A percentile compares a stretch with the other conserved stretches of the same genome.
These are phyloP conservation scores for Tulasnella sp. DNA, from an alignment of 768 basidiomycete species.

Conservation along the genomic window DNA sequence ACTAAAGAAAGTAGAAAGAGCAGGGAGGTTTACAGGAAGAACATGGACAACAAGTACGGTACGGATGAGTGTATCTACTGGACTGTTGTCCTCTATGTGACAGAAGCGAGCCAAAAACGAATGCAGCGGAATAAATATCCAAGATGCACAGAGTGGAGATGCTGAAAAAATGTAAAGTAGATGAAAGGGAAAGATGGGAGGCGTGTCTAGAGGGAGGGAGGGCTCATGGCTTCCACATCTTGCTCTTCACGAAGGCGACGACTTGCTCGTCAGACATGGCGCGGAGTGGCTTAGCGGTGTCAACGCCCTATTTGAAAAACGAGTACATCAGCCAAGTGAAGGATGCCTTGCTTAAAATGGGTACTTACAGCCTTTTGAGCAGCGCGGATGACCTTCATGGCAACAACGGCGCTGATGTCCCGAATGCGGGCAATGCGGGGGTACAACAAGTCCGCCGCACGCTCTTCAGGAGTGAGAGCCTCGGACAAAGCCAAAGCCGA, in stretches of 20 bases:
- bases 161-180: neutral
- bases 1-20: neutral
- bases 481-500: constrained; percentile 75
- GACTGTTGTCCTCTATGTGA: neutral
- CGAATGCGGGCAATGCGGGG: constrained; percentile 78
- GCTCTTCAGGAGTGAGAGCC: constrained; percentile 69
- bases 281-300: constrained; percentile 53
- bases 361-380: no score
- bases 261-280: constrained; percentile 55
- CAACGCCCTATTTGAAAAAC: constrained; percentile 49
- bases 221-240: constrained; percentile 66
- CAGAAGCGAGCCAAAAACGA: neutral
- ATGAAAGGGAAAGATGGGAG: neutral
- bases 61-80: neutral
- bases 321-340: constrained; percentile 31
- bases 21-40: neutral
- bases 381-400: constrained; percentile 63
- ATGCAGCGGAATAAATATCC: constrained; percentile 5
- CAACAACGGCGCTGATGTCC: constrained; percentile 76
- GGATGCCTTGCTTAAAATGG: no score
- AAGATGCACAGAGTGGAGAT: neutral
- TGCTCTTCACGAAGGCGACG: constrained; percentile 50
- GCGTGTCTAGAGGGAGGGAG: neutral
- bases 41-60: neutral
- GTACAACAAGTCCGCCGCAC: constrained; percentile 64